phyloP scores from a whole-genome alignment of 345 rosid genomes.

The Dipteronia sinensis region DNA sequence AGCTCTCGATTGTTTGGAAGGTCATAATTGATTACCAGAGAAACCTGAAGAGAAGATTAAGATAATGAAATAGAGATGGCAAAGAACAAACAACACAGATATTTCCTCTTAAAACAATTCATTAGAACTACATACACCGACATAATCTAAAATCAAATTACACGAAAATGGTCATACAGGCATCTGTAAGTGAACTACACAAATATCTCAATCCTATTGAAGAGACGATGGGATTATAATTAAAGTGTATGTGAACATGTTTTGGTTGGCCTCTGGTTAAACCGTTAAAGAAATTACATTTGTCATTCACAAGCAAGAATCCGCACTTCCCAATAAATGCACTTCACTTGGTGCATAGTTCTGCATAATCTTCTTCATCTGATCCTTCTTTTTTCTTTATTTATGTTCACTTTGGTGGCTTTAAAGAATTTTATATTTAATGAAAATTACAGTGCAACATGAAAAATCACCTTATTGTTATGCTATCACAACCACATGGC shows the following conservation, averaged over 20 bases:
- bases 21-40: conserved; percentile 93
- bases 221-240: neutral
- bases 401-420: neutral
- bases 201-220: neutral
- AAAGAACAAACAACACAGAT: neutral
- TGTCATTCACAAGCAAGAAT: neutral
- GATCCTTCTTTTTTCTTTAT: neutral
- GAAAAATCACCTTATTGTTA: neutral
- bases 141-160: neutral
- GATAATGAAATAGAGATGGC: neutral
- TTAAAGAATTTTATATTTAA: neutral
- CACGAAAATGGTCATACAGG: neutral
- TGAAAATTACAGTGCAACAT: neutral
- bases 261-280: too few relatives aligned
- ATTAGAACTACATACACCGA: neutral
- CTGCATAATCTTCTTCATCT: neutral
- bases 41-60: conserved; percentile 55
- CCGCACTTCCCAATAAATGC: neutral
- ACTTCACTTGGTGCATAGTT: neutral
- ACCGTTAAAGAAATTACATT: too few relatives aligned
- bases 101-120: neutral
- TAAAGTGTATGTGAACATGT: neutral
- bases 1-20: conserved; percentile 98
- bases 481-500: neutral
- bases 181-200: neutral